Conservation (phyloP, 805 yeast species). For the Saccharomycopsis selenospora region DNA sequence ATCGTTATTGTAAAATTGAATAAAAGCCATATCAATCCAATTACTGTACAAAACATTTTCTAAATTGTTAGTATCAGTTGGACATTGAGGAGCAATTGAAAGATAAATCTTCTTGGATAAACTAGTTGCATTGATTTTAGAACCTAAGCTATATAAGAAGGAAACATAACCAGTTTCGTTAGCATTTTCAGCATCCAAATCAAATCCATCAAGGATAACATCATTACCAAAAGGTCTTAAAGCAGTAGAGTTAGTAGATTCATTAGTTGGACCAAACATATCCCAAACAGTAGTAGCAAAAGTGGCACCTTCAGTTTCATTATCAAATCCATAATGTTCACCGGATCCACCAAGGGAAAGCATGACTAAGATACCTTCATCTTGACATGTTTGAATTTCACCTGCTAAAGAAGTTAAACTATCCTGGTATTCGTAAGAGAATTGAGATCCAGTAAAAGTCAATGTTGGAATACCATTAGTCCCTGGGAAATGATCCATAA, state of each 20-base stretch:
- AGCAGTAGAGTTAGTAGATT: constrained; percentile 6
- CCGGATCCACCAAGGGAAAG: constrained; percentile 54
- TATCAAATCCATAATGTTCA: constrained; percentile 28
- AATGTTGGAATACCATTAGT: constrained; percentile 30
- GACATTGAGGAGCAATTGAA: constrained; percentile 64
- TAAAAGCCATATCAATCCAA: constrained; percentile 50
- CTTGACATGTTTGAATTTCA: constrained; percentile 73
- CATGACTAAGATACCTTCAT: constrained; percentile 67
- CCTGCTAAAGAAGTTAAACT: constrained; percentile 45
- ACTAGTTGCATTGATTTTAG: constrained; percentile 27
- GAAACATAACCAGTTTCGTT: constrained; percentile 44
- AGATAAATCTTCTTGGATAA: constrained; percentile 46
- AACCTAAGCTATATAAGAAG: constrained; percentile 37
- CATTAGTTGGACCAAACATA: constrained; percentile 41
- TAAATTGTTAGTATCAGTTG: constrained; percentile 45
- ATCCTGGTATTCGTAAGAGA: constrained; percentile 44
- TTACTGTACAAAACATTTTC: constrained; percentile 31
- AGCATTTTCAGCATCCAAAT: constrained; percentile 56
- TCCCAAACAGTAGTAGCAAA: constrained; percentile 55
- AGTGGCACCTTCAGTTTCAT: constrained; percentile 28
- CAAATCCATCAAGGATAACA: constrained; percentile 63
- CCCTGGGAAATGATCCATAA: constrained; percentile 55
- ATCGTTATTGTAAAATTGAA: constrained; percentile 61
- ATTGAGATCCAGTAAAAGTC: constrained; percentile 33
- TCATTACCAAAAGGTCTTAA: constrained; percentile 43